Evolutionary conservation across 2,329 filamentous ascomycete genomes (phyloP), one percentile per base, ranked within the genome.

Genomic region (Endothia cerciana): DNA sequence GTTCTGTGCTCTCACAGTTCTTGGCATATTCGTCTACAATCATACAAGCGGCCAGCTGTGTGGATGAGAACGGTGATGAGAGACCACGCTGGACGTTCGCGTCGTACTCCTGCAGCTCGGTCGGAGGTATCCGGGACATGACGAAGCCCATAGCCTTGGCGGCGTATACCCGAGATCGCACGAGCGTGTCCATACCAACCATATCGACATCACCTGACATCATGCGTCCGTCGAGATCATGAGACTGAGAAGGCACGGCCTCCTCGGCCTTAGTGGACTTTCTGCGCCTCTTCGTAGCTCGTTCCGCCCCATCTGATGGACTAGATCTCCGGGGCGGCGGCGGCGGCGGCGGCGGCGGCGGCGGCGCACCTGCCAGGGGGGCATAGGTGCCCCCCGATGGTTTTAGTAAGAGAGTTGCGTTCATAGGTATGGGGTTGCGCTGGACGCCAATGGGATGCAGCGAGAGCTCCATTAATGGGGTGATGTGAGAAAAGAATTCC

Each of bases 221-320:
- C 90, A 99, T 97, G 71, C 97, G 94, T 11, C 94, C 95, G 76
- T 99, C 95, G 22, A 99, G 93, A 76, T 99, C 97, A 77, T 99
- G 95, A 1, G 91, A 87, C n/a, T 91, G 81, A n/a, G 81, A 85
- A 1, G 86, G 80, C 1, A 85, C 80, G 10, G 85, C 78, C 36
- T 94, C 90, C 63, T 95, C 92, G 25, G 86, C 80, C 80, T 96
- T 97, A n/a, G 91, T 89, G 0, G 91, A 91, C 77, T 93, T 96
- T 68, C 93, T 89, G 41, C 93, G 87, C 70, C 92, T 89, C 78
- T 95, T 92, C 2, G 89, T 82, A 17, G 88, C 83, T 67, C 91
- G 85, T 66, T 92, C 87, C 15, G 82, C 78, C 5, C 80, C 80
- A 64, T 87, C 82, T 0, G 83, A 81, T 11, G 85, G 82, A 5